Percentiles rank a stretch among this genome's conserved stretches.
Conservation (phyloP, 495 filamentous ascomycete genomes). For the Tuber indicum region DNA sequence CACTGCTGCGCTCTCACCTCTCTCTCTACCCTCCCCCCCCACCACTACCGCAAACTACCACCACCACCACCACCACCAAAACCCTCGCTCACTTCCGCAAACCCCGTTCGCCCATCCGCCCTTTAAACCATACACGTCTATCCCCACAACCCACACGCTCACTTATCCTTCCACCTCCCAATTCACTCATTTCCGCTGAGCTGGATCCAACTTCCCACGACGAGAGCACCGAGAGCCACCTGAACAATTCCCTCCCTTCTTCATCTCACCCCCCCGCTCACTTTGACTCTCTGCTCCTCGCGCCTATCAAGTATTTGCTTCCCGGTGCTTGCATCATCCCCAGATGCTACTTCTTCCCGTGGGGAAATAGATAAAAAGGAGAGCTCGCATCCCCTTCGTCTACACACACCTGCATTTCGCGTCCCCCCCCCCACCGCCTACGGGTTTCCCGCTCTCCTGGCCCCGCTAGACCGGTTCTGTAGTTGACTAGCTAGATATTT, state of each 20-base stretch:
- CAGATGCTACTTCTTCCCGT: not conserved
- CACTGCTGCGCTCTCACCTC: slow-evolving; percentile 17
- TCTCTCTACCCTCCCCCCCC: not conserved
- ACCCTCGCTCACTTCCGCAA: not conserved
- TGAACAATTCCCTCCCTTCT: slow-evolving; percentile 8
- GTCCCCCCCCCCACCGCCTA: not conserved
- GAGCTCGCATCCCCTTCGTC: not conserved
- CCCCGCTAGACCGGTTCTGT: not conserved
- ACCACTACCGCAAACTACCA: not conserved
- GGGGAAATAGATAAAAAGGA: not conserved
- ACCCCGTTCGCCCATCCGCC: slow-evolving; percentile 4
- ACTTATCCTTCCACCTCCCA: slow-evolving; percentile 9
- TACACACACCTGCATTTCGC: not conserved
- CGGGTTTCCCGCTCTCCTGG: not conserved
- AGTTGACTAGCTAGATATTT: not conserved
- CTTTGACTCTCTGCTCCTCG: slow-evolving; percentile 6
- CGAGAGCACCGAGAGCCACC: not conserved
- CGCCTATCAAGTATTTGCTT: slow-evolving; percentile 10
- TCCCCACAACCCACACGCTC: slow-evolving; percentile 10
- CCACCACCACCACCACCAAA: not conserved
- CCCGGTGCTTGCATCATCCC: not conserved
- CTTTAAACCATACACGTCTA: not conserved
- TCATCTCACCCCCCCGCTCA: slow-evolving; percentile 5
- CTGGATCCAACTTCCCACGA: not conserved
- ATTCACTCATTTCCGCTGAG: slow-evolving; percentile 1